These are phyloP conservation scores for Skeletonema grethae DNA, from an alignment of 108 stramenopile species.

Conservation along the genomic window DNA sequence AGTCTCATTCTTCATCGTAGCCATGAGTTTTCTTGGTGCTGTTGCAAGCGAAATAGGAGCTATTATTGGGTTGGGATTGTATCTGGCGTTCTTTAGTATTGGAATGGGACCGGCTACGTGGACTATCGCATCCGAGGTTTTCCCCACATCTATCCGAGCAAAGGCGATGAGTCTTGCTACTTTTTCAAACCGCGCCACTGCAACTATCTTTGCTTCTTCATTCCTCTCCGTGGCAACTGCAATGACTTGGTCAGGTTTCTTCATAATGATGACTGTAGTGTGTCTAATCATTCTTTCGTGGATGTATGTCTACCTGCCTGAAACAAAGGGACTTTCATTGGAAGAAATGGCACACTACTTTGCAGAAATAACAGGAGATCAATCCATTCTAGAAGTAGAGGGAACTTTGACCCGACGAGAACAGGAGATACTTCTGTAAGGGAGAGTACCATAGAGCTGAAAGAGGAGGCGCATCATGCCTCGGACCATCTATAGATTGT, in stretches of 20 bases:
- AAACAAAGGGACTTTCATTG: slow-evolving; percentile 81
- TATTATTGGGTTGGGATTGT: slow-evolving; percentile 58
- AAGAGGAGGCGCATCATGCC: no score
- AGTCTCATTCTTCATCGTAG: slow-evolving; percentile 38
- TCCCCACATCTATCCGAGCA: slow-evolving; percentile 80
- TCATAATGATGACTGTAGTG: slow-evolving; percentile 60
- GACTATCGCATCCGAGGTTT: slow-evolving; percentile 86
- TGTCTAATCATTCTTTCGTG: slow-evolving; percentile 61
- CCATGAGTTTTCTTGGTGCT: slow-evolving; percentile 34
- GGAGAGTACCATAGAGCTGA: no score
- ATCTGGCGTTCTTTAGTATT: slow-evolving; percentile 80
- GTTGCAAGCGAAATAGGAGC: slow-evolving; percentile 25
- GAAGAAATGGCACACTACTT: slow-evolving; percentile 91
- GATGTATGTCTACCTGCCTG: slow-evolving; percentile 72
- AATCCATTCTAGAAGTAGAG: slow-evolving; percentile 71
- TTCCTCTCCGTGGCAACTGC: slow-evolving; percentile 67
- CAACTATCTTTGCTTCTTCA: slow-evolving; percentile 62
- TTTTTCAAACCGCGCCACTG: slow-evolving; percentile 75
- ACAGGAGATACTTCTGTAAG: not conserved
- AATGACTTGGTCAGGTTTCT: slow-evolving; percentile 73
- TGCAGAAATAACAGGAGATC: slow-evolving; percentile 83
- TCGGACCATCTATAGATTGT: no score
- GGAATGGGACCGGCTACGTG: slow-evolving; percentile 84
- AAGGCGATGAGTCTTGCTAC: slow-evolving; percentile 89
- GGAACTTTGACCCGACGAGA: slow-evolving; percentile 20